Base-by-base conservation (phyloP, 2,329 filamentous ascomycete species). In the Byssothecium circinans region DNA sequence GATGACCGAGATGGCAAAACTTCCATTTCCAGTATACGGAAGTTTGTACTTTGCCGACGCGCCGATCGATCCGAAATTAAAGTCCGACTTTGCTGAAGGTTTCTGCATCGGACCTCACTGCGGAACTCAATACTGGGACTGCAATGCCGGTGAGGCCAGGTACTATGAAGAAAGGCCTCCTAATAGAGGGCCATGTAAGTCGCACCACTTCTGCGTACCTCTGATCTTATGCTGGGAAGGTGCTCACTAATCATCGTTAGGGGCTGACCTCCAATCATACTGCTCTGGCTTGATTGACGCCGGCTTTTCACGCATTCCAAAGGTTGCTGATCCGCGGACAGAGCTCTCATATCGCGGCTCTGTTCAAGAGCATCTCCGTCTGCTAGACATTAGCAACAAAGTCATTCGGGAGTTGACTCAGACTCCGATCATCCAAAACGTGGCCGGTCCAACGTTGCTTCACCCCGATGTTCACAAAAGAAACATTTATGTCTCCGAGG, bases 401-500 rank as follows among this genome's bases (percentile, higher is more conserved):
- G 23, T 25, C 5, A 25, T 25, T 25, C 6, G 10, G 10, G 23
- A 25, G 10, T 25, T 25, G 23, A 25, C 10, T 6, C 5, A 25
- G 23, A 55, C 65, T 49, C 47, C 50, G 38, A 38, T 48, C 12
- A 61, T 71, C 23, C 36, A 52, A 47, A 41, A 62, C 39, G 53
- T 57, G 23, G 49, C 62, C 45, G 44, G 34, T 30, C 65, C 65
- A 29, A 61, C 60, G n/a, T 55, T 74, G 3, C 62, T 69, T 33
- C 68, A 74, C 43, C 61, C 65, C 12, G 70, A 74, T 53, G 43
- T 73, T 30, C 60, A 72, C 52, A 67, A 65, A 54, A 56, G 65
- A 43, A 74, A 74, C 47, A 69, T 74, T 25, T 73, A 70, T 45
- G 60, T 74, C 32, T 68, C 66, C 1, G 53, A 65, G 29, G 57